Evolutionary conservation across 164 flowering plant species (phyloP).

Genomic region (Akebia trifoliata): DNA sequence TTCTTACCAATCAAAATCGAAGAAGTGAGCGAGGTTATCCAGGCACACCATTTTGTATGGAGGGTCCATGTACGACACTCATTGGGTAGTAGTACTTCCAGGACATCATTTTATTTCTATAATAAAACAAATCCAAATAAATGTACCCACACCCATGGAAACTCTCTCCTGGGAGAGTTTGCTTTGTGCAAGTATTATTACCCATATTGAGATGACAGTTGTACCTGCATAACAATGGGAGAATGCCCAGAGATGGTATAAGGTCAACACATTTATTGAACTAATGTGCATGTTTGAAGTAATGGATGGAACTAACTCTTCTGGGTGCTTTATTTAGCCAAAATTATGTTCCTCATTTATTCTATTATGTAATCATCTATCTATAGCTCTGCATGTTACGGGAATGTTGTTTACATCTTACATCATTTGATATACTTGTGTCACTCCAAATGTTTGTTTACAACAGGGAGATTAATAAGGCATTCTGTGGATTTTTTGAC

Average conservation of each 20-base stretch:
- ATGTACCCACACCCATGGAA: background rate
- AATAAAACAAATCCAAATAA: too few relatives aligned
- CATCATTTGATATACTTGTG: background rate
- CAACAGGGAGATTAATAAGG: constrained; percentile 80
- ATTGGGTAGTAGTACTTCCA: background rate
- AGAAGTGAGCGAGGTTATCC: background rate
- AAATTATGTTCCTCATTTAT: background rate
- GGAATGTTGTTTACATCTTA: background rate
- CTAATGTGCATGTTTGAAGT: background rate
- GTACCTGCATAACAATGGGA: background rate
- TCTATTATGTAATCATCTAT: background rate
- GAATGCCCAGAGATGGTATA: background rate
- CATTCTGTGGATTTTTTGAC: constrained; percentile 81
- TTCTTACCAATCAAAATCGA: background rate
- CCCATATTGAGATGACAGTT: too few relatives aligned
- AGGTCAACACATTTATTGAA: background rate
- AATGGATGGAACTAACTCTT: background rate
- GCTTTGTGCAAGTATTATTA: background rate
- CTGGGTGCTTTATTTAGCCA: background rate
- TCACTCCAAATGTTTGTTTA: constrained; percentile 1
- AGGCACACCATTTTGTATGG: background rate
- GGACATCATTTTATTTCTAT: too few relatives aligned
- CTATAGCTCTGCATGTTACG: background rate
- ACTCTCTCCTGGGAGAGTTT: background rate
- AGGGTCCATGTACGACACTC: background rate